Base-by-base conservation (phyloP, 139 green algal genomes). In the Raphidocelis subcapitata region DNA sequence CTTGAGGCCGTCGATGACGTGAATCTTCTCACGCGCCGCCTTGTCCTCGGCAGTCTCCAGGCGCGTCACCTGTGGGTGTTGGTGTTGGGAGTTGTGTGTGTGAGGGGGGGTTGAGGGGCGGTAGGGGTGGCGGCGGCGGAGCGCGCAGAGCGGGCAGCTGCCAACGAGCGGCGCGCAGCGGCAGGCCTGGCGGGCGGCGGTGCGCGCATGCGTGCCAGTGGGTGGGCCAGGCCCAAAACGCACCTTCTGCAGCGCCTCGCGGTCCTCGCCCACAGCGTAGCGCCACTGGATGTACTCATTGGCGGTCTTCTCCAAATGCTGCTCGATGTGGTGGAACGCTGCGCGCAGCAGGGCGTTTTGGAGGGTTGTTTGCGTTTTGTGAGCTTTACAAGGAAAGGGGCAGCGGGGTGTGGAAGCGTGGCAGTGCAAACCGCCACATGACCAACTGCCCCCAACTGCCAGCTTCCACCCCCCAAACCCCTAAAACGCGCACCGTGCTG, bases 271-370 rank as follows among this genome's bases (percentile, higher is more conserved):
- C 44, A 79, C 87, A 37, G 86, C 88, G 67, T 95, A 98, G 36
- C 93, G 91, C 93, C 93, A 98, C 82, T 91, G 85, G 83, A 98
- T 97, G 87, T 98, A 98, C 88, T 97, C 85, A 81, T 97, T 97
- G 77, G 92, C 85, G 2, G 90, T 94, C 85, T 94, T 95, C 73
- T 95, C 89, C 70, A 97, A 79, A 80, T 96, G 91, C 88, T 94
- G 79, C 89, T 98, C 93, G 23, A 98, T 85, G 83, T 97, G 93
- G 87, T 97, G 93, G 85, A 98, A 97, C 78, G 84, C 80, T 86
- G 76, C 15, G 26, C 8, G 41, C 8, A 20, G 12, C 41, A 49
- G n/a, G n/a, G n/a, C n/a, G n/a, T n/a, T n/a, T n/a, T n/a, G n/a
- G n/a, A n/a, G n/a, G n/a, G n/a, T n/a, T n/a, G n/a, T n/a, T n/a